A percentile compares a stretch with the other conserved stretches of the same genome.
These are phyloP conservation scores for California macrophylla DNA, from an alignment of 441 rosid genomes.

Conservation along the genomic window DNA sequence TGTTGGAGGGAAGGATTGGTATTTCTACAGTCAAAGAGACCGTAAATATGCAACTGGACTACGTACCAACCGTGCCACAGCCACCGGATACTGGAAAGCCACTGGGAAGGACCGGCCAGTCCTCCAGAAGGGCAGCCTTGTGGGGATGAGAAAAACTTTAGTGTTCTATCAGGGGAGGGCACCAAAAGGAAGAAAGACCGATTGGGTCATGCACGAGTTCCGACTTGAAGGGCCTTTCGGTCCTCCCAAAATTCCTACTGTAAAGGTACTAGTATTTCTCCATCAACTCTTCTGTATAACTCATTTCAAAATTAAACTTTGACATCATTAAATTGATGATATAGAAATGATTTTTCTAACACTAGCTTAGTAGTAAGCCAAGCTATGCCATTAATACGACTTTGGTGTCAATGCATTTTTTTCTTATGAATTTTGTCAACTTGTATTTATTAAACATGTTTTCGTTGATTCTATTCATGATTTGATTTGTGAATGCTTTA, in stretches of 20 bases:
- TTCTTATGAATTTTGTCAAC: no score
- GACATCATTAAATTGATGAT: no score
- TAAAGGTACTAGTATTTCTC: slow-evolving; percentile 25
- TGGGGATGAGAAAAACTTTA: slow-evolving; percentile 58
- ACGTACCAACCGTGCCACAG: slow-evolving; percentile 17
- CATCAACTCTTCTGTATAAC: no score
- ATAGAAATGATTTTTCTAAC: no score
- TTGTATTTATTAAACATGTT: no score
- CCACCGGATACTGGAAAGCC: slow-evolving; percentile 54
- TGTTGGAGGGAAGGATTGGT: slow-evolving; percentile 57
- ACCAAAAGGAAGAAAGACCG: slow-evolving; percentile 45
- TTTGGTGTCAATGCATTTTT: no score
- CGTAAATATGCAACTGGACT: slow-evolving; percentile 63
- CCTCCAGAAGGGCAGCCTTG: slow-evolving; percentile 30
- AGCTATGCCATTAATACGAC: no score
- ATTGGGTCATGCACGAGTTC: slow-evolving; percentile 68
- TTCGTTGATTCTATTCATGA: no score
- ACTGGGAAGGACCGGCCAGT: slow-evolving; percentile 45
- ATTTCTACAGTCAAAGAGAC: slow-evolving; percentile 48
- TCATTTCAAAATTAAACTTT: no score
- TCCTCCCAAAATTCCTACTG: slow-evolving; percentile 24
- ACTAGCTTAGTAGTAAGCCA: no score
- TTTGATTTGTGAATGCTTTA: no score
- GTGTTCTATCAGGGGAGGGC: slow-evolving; percentile 62
- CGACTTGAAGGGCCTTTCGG: slow-evolving; percentile 31